A percentile compares a stretch with the other conserved stretches of the same genome.
Evolutionary conservation across 345 rosid species (phyloP).

Genomic region (Conringia planisiliqua): DNA sequence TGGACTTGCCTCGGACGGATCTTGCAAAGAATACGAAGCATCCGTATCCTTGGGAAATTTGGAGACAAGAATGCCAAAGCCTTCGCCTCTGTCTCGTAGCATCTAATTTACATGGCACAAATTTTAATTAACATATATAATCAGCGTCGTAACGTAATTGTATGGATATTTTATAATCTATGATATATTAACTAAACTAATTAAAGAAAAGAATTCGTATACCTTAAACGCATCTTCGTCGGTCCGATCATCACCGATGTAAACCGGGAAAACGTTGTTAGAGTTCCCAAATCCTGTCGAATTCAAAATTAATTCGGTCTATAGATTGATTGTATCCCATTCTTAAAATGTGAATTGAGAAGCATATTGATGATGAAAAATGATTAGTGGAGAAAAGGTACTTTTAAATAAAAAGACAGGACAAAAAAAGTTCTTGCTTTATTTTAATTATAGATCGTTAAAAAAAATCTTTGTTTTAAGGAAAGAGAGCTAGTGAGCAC

Average conservation of each 20-base stretch:
- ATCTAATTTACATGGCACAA: conserved; percentile 41
- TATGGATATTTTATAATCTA: not conserved
- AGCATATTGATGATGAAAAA: conserved; percentile 11
- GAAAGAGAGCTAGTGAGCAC: conserved; percentile 12
- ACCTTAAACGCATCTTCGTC: conserved; percentile 99
- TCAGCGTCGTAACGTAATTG: not conserved
- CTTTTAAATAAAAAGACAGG: not conserved
- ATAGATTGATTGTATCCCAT: not conserved
- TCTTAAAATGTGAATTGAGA: not conserved
- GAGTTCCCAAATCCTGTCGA: conserved; percentile 67
- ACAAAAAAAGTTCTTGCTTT: not conserved
- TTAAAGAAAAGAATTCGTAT: not conserved
- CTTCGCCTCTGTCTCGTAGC: conserved; percentile 72
- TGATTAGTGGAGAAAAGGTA: conserved; percentile 20
- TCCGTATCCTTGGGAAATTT: conserved; percentile 78
- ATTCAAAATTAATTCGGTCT: not conserved
- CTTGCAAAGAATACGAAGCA: conserved; percentile 81
- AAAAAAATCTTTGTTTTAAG: not conserved
- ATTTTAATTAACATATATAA: not conserved
- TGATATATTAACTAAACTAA: not conserved
- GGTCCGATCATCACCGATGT: conserved; percentile 92
- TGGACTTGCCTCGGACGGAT: conserved; percentile 58
- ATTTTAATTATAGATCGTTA: not conserved
- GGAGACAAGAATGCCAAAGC: conserved; percentile 88
- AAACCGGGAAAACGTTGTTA: conserved; percentile 74